Percentiles rank a stretch among this genome's conserved stretches.
phyloP scores from a whole-genome alignment of 345 rosid species.

The Conringia planisiliqua region DNA sequence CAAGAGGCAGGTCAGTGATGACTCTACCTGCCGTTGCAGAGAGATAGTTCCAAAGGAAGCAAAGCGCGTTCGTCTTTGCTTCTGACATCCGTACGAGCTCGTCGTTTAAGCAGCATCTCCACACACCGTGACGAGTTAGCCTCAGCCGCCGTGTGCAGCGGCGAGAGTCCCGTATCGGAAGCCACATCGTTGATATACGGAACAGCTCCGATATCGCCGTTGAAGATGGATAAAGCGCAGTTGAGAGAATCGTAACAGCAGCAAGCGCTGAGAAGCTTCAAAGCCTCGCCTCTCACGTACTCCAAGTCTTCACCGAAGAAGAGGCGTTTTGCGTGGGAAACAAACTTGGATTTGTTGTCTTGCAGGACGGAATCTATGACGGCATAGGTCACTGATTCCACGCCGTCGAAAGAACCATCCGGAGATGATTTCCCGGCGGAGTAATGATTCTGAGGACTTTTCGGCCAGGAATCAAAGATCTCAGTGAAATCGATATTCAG shows the following conservation, averaged over 20 bases:
- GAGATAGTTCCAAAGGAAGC: conserved; percentile 63
- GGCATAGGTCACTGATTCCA: conserved; percentile 21
- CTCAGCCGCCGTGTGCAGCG: conserved; percentile 65
- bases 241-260: conserved; percentile 53
- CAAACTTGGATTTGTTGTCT: conserved; percentile 47
- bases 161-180: conserved; percentile 38
- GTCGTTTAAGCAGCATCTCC: conserved; percentile 59
- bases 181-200: conserved; percentile 53
- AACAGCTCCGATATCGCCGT: conserved; percentile 54
- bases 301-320: conserved; percentile 22
- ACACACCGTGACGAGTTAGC: conserved; percentile 59
- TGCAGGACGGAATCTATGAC: conserved; percentile 35
- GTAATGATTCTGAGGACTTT: neutral
- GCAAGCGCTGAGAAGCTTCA: conserved; percentile 52
- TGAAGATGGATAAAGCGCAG: conserved; percentile 56
- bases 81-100: conserved; percentile 68
- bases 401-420: neutral
- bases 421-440: conserved; percentile 15
- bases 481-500: conserved; percentile 21
- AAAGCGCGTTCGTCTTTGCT: conserved; percentile 56
- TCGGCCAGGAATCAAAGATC: conserved; percentile 21
- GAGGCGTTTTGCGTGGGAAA: conserved; percentile 26
- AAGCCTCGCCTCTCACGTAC: conserved; percentile 31
- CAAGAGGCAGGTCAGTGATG: neutral
- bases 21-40: conserved; percentile 50